These are phyloP conservation scores for Brettanomyces nanus DNA, from an alignment of 805 yeast genomes.

Conservation along the genomic window DNA sequence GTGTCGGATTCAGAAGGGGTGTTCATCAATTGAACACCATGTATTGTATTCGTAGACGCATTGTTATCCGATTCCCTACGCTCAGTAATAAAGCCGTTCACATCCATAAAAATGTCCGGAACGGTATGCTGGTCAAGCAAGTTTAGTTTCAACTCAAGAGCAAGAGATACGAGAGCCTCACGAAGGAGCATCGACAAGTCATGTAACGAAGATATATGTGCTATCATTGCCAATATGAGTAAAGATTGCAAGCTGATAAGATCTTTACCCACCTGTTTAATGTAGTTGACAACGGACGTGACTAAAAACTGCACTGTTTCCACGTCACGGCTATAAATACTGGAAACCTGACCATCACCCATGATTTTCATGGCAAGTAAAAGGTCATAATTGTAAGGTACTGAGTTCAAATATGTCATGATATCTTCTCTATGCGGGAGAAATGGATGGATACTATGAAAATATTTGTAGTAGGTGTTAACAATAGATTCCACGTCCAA, in stretches of 20 bases:
- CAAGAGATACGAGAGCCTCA: conserved; percentile 32
- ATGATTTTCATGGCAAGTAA: conserved; percentile 39
- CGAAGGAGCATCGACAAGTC: conserved; percentile 36
- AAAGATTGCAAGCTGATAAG: conserved; percentile 36
- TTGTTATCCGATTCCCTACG: background rate
- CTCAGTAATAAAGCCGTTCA: conserved; percentile 25
- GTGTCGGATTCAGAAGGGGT: conserved; percentile 17
- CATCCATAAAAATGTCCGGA: conserved; percentile 24
- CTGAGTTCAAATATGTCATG: conserved; percentile 23
- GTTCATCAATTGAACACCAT: conserved; percentile 4
- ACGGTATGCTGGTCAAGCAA: conserved; percentile 27
- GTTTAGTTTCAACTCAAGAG: conserved; percentile 30
- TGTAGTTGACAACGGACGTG: conserved; percentile 24
- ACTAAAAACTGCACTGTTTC: conserved; percentile 32
- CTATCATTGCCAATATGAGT: conserved; percentile 32
- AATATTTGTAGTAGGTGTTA: conserved; percentile 27
- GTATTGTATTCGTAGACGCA: background rate
- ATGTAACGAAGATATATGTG: conserved; percentile 46
- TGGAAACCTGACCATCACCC: conserved; percentile 38
- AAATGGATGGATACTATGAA: conserved; percentile 40
- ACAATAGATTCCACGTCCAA: conserved; percentile 21
- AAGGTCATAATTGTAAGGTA: conserved; percentile 33
- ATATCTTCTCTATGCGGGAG: conserved; percentile 34
- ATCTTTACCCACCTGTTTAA: conserved; percentile 31
- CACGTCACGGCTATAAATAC: conserved; percentile 30